Base-by-base conservation (phyloP, 768 basidiomycete species). In the Amanita thiersii region DNA sequence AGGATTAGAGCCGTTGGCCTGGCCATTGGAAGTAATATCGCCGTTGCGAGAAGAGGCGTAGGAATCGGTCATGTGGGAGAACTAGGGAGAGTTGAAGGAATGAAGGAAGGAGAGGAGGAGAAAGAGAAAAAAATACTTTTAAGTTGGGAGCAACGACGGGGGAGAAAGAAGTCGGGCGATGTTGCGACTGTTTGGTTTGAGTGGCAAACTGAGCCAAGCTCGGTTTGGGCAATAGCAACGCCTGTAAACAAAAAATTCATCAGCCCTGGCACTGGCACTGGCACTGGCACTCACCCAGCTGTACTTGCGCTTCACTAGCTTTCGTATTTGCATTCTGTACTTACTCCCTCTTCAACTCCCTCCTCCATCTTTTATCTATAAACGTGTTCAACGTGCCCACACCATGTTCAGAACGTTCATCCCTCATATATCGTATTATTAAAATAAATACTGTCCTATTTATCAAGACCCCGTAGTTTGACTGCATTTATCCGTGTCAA, bases 41-140 rank as follows among this genome's bases (percentile, higher is more conserved):
- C 79, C 77, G 54, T 74, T 75, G 58, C 73, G 75, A 53, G 76
- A 74, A 48, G 81, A 84, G 53, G 69, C 55, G 65, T 81, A 87
- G 30, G 81, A 81, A 62, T 86, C 82, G 46, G 85, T 58, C 86
- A 88, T 88, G 73, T 78, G 53, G 35, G 47, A 49, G 46, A 38
- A 37, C 45, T 54, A 54, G 52, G 34, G 54, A 49, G 43, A 47
- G 52, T 59, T 55, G 50, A 53, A 54, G 56, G 46, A 52, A 45
- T 54, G 50, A 48, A 49, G 50, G 48, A 56, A 54, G 52, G 51
- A 46, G 46, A 49, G 53, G 52, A 48, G 53, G 54, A 48, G 50
- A 50, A 49, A 48, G 55, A 58, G 51, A 50, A 56, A 58, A 64
- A 69, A 69, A 66, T 65, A 70, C 66, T 72, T 72, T 69, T 65